These are phyloP conservation scores for Dryadomyces sulphureus DNA, from an alignment of 2,329 filamentous ascomycete genomes.

Conservation along the genomic window DNA sequence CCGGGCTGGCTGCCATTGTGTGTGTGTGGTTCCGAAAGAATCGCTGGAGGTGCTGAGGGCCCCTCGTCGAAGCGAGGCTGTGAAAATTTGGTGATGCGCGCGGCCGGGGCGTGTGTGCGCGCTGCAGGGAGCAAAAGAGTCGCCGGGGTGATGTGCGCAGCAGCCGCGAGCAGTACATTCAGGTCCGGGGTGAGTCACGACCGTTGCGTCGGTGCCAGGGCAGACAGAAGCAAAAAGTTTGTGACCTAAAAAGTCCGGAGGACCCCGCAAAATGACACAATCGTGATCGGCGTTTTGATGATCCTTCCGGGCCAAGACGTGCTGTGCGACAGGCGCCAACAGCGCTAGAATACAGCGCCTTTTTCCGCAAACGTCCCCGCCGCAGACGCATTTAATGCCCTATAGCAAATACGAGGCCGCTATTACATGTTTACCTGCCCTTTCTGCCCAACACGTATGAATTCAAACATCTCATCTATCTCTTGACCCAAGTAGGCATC, in stretches of 20 bases:
- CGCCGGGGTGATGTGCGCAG: conserved; percentile 1
- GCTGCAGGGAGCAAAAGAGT: neutral
- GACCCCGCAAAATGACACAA: conserved; percentile 7
- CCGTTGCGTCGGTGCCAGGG: neutral
- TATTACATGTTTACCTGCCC: too few species aligned
- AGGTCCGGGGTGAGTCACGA: conserved; percentile 5
- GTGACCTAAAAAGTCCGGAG: neutral
- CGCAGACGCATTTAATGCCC: too few species aligned
- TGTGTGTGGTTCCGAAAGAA: too few species aligned
- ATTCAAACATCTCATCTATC: conserved; percentile 22
- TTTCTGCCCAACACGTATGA: neutral
- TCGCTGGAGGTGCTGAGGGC: neutral
- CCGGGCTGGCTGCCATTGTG: conserved; percentile 3
- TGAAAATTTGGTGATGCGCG: neutral
- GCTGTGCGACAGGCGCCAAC: too few species aligned
- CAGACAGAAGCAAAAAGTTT: neutral
- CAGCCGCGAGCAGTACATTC: conserved; percentile 6
- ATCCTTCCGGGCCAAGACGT: neutral
- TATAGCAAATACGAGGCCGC: too few species aligned
- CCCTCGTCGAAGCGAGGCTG: neutral
- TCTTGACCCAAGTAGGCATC: conserved; percentile 96
- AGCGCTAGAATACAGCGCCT: neutral
- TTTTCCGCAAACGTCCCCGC: too few species aligned
- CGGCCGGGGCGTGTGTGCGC: neutral
- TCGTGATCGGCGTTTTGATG: conserved; percentile 4